A percentile compares a stretch with the other conserved stretches of the same genome.
Conservation (phyloP, 2,329 filamentous ascomycete species). For the Domatiomyces globalis region DNA sequence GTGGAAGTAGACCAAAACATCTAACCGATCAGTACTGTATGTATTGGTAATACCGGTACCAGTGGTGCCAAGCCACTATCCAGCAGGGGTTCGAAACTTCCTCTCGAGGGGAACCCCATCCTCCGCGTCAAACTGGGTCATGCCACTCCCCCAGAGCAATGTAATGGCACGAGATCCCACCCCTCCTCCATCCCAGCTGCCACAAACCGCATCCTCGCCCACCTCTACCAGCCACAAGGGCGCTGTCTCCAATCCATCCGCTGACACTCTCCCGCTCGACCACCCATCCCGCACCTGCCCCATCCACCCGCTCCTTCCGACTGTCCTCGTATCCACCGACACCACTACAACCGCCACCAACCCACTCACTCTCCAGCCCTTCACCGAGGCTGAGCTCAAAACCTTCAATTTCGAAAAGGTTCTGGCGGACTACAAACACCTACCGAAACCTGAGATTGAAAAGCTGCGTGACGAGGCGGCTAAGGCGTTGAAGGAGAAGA, state of each 20-base stretch:
- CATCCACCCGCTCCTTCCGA: conserved; percentile 12
- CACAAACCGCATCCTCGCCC: not conserved
- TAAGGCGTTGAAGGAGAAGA: conserved; percentile 9
- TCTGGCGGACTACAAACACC: conserved; percentile 7
- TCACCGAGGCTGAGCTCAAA: conserved; percentile 12
- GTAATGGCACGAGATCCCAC: too few species aligned
- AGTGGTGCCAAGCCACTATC: too few species aligned
- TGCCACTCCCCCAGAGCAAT: too few species aligned
- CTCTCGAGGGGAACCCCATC: too few species aligned
- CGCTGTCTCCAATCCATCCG: not conserved
- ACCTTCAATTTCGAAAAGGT: conserved; percentile 13
- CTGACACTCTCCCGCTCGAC: conserved; percentile 10
- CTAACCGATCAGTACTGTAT: too few species aligned
- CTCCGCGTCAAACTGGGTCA: too few species aligned
- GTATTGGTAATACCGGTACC: too few species aligned
- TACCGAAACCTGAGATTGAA: conserved; percentile 1
- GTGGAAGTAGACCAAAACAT: too few species aligned
- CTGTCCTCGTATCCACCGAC: conserved; percentile 5
- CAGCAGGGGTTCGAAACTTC: too few species aligned
- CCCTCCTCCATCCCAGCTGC: not conserved
- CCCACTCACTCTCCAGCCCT: conserved; percentile 14
- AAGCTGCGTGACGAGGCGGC: conserved; percentile 12
- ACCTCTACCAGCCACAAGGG: not conserved
- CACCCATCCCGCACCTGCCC: conserved; percentile 11
- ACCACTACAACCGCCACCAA: conserved; percentile 6